Conservation (phyloP, 179 eudicot species). For the Amaranthus tricolor region DNA sequence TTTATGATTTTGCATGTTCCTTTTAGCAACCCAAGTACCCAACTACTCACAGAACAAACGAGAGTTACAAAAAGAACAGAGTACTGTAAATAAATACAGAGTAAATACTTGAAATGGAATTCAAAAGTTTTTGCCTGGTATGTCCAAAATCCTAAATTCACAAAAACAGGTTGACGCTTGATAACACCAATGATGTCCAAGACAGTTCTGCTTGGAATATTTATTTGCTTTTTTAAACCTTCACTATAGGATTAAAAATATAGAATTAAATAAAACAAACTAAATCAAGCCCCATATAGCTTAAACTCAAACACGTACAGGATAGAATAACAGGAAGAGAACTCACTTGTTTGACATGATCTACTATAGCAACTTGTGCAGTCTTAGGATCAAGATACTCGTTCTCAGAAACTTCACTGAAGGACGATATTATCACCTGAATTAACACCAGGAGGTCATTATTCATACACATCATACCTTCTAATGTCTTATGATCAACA, state of each 20-base stretch:
- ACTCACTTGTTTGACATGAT: slow-evolving; percentile 89
- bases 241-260: not conserved
- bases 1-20: too few species aligned
- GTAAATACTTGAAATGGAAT: not conserved
- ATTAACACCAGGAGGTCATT: slow-evolving; percentile 14
- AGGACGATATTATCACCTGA: slow-evolving; percentile 74
- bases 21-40: not conserved
- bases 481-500: not conserved
- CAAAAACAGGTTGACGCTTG: not conserved
- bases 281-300: not conserved
- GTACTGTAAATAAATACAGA: not conserved
- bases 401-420: slow-evolving; percentile 62
- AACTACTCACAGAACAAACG: not conserved
- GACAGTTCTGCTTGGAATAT: not conserved
- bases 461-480: not conserved
- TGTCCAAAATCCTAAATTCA: not conserved
- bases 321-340: slow-evolving; percentile 1
- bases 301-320: not conserved
- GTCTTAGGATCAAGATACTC: slow-evolving; percentile 91
- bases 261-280: not conserved
- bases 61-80: not conserved
- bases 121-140: not conserved
- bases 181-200: not conserved
- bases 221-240: not conserved
- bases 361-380: slow-evolving; percentile 81